A percentile compares a stretch with the other conserved stretches of the same genome.
Conservation (phyloP, 345 rosid genomes). For the Syzygium grande region DNA sequence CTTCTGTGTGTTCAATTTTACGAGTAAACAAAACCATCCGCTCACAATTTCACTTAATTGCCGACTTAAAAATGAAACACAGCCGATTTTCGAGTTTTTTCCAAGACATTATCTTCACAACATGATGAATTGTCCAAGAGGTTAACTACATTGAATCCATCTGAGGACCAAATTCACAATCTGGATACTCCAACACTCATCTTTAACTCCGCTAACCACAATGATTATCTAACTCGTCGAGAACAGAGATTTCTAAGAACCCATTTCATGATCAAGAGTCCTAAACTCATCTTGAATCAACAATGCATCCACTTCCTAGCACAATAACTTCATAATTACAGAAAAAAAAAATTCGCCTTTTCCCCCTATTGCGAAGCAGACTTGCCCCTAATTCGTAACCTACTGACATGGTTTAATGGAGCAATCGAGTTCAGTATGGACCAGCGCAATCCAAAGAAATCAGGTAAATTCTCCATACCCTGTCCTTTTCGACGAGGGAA, state of each 20-base stretch:
- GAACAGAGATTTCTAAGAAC: not conserved
- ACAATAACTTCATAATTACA: not conserved
- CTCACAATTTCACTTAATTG: too few relatives aligned
- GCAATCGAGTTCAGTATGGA: slow-evolving; percentile 7
- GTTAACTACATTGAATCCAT: not conserved
- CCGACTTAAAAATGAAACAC: too few relatives aligned
- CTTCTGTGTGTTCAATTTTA: too few relatives aligned
- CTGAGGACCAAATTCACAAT: not conserved
- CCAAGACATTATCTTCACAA: not conserved
- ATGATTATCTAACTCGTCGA: not conserved
- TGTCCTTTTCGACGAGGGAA: not conserved
- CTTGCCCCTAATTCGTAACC: not conserved
- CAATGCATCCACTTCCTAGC: not conserved
- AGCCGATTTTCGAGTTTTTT: not conserved
- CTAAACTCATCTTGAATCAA: not conserved
- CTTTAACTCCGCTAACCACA: not conserved
- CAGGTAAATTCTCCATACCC: slow-evolving; percentile 23
- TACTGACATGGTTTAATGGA: not conserved
- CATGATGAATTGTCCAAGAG: not conserved
- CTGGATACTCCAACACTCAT: not conserved
- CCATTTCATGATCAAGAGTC: too few relatives aligned
- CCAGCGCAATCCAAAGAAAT: slow-evolving; percentile 44
- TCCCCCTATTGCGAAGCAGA: not conserved
- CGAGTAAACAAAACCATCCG: too few relatives aligned
- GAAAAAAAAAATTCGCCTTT: not conserved